phyloP scores from a whole-genome alignment of 805 yeast species.

The Sugiyamaella qingdaonensis region DNA sequence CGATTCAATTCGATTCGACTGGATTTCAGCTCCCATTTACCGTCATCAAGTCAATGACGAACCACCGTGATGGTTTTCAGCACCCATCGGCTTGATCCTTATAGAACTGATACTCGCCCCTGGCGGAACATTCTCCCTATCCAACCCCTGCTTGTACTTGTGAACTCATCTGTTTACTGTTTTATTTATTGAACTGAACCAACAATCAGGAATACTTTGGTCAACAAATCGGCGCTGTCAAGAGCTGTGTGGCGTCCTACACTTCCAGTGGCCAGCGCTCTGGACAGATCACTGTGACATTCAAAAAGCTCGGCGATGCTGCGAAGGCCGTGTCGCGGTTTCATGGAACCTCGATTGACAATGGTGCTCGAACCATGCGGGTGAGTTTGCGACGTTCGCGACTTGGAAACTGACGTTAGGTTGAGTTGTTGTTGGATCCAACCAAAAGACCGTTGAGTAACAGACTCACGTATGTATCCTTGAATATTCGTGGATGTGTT shows the following conservation, averaged over 20 bases:
- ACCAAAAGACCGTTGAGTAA: constrained; percentile 60
- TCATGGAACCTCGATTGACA: constrained; percentile 91
- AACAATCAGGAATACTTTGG: constrained; percentile 75
- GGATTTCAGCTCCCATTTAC: too few relatives aligned
- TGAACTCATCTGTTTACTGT: background rate
- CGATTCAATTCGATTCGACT: too few relatives aligned
- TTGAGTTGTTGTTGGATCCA: constrained; percentile 84
- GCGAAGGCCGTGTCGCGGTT: constrained; percentile 73
- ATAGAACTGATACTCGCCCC: background rate
- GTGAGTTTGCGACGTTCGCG: constrained; percentile 25
- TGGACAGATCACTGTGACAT: constrained; percentile 86
- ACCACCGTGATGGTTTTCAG: too few relatives aligned
- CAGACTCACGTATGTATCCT: constrained; percentile 51
- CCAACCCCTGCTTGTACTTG: background rate
- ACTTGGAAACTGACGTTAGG: constrained; percentile 24
- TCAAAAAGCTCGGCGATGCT: constrained; percentile 67
- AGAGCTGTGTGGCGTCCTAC: constrained; percentile 65
- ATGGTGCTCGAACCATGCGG: constrained; percentile 71
- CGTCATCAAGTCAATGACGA: too few relatives aligned
- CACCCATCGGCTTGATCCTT: too few relatives aligned
- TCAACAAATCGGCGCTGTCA: constrained; percentile 82
- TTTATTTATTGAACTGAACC: constrained; percentile 12
- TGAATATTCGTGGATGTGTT: background rate
- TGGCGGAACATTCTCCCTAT: background rate
- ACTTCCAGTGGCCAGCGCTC: constrained; percentile 85